Evolutionary conservation across 2,329 filamentous ascomycete species (phyloP), one percentile per base, ranked within the genome.

Genomic region (Aciculosporium take): DNA sequence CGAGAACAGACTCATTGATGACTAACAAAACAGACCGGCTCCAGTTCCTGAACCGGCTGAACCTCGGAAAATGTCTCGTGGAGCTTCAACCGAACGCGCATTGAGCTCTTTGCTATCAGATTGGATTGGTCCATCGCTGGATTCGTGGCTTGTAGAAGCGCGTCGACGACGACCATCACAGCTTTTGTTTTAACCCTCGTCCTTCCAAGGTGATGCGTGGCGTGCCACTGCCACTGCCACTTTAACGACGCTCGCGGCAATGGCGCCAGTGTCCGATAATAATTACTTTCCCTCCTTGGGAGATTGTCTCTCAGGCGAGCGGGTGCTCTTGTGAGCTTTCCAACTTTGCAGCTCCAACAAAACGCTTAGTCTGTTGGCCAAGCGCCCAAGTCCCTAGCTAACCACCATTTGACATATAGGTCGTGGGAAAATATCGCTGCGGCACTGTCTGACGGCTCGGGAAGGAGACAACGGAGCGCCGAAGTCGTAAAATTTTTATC

Each of bases 221-320:
- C 51, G 53, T 56, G 55, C 49, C 55, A 52, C 56, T 56, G 55
- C 49, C 55, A 52, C 56, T 57, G 54, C 54, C 55, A 51, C 58
- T 53, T 45, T 62, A 63, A 65, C 68, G 65, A 71, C 65, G 62
- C 62, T 64, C 60, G 65, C 60, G 67, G 68, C 64, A 67, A 87
- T 86, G 81, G 81, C 78, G 67, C 72, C 79, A 63, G 66, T 75
- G 57, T 72, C 75, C 56, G 79, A 82, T 65, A 67, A 69, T 56
- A 69, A 74, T 59, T 91, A 88, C 66, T 83, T 93, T 56, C 85
- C 88, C 56, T 77, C 86, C 56, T 71, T 95, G 62, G 82, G 86
- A 63, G 79, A 83, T 58, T 93, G 85, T 65, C 72, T 96, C 55
- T 80, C 76, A 53, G 84, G 85, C 64, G 79, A 89, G 60, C 74